Conservation (phyloP, 2,329 filamentous ascomycete genomes). For the Cryphonectria radicalis region DNA sequence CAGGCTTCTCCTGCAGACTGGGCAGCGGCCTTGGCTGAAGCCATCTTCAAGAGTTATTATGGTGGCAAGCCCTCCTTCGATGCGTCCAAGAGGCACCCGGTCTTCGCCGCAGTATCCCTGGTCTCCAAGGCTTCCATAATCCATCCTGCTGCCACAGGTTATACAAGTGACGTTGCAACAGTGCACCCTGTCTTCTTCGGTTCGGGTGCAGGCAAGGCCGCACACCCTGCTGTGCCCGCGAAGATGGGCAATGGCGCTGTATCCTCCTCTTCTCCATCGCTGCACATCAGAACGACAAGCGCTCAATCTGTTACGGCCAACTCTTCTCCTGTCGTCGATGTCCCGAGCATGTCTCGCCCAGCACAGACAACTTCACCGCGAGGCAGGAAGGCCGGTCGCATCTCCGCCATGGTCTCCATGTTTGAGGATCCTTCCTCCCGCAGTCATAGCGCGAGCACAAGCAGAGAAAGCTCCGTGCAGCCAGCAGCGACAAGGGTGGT, state of each 20-base stretch:
- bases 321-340: background rate
- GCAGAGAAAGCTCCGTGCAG: slow-evolving; percentile 1
- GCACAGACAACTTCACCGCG: slow-evolving; percentile 11
- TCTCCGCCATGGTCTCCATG: slow-evolving; percentile 17
- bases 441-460: slow-evolving; percentile 1
- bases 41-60: slow-evolving; percentile 29
- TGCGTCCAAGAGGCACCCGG: slow-evolving; percentile 39
- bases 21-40: slow-evolving; percentile 34
- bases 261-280: background rate
- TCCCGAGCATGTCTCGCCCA: background rate
- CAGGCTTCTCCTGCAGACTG: slow-evolving; percentile 28
- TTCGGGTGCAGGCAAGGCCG: slow-evolving; percentile 32
- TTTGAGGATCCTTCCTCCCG: slow-evolving; percentile 8
- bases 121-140: slow-evolving; percentile 33
- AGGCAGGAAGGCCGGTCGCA: slow-evolving; percentile 12
- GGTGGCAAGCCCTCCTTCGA: slow-evolving; percentile 34
- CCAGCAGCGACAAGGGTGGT: background rate
- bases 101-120: slow-evolving; percentile 37
- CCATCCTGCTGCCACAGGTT: slow-evolving; percentile 40
- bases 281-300: background rate
- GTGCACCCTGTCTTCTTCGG: slow-evolving; percentile 41
- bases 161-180: slow-evolving; percentile 36
- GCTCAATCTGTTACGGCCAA: background rate
- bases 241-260: background rate
- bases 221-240: slow-evolving; percentile 35